Evolutionary conservation across 495 filamentous ascomycete genomes (phyloP), one percentile per base, ranked within the genome.

Genomic region (Tetracladium marchalianum): DNA sequence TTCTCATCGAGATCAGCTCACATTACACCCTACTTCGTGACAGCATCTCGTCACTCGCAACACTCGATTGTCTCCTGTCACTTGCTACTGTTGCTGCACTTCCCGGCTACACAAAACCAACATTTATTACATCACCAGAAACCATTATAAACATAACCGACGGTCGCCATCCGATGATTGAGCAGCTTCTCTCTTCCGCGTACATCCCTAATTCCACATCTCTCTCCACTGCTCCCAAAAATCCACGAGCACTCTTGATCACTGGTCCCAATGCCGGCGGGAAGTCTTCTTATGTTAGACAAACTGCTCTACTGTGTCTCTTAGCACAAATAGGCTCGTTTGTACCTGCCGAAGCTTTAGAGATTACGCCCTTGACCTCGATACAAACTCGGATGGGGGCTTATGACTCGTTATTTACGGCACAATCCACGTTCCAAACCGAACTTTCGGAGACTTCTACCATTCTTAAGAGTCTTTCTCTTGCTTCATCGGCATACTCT

Each of bases 221-320:
- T 8, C 78, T 99, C 35, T 44, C 68, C 33, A 65, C 74, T 0
- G 59, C 68, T 19, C 67, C 76, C 11, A 62, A 78, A 13, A 66
- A 66, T 7, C 80, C 89, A 1, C 74, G 81, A 15, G 88, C 85
- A 0, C 77, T 95, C 41, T 80, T 97, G 34, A 80, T 97, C 46
- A 97, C 93, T 4, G 93, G 93, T 5, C 92, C 93, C 11, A 98
- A 98, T 71, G 97, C 97, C 90, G 93, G 93, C 55, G 92, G 92
- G 19, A 99, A 99, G 60, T 92, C 85, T 37, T 85, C 80, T 58
- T 99, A 94, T 65, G 90, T 97, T 2, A 85, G 92, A 41, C 85
- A 89, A 54, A 80, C 92, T 24, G 92, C 92, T 0, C 79, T 99
- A 0, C 85, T 97, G 44, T 77, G 83, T 13, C 88, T 99, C 48